A percentile compares a stretch with the other conserved stretches of the same genome.
These are phyloP conservation scores for Lasiosphaeria miniovina DNA, from an alignment of 495 filamentous ascomycete species.

Conservation along the genomic window DNA sequence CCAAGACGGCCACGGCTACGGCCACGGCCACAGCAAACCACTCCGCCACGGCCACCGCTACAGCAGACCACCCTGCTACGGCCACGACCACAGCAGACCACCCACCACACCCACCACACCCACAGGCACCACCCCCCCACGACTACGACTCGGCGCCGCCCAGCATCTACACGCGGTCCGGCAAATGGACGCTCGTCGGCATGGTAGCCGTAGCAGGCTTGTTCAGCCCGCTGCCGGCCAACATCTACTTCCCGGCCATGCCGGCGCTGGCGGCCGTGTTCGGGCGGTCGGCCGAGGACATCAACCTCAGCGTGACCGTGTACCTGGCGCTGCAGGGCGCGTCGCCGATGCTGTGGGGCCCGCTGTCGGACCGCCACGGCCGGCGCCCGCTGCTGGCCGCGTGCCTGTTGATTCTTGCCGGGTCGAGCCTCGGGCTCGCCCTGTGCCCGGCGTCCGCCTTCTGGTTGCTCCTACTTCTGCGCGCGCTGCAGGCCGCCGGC, in stretches of 20 bases:
- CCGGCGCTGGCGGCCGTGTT: constrained; percentile 44
- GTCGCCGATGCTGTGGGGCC: constrained; percentile 21
- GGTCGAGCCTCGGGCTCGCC: neutral
- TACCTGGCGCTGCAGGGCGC: constrained; percentile 1
- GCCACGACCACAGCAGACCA: too few species aligned
- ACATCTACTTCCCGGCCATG: constrained; percentile 63
- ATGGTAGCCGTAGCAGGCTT: neutral
- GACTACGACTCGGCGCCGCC: too few species aligned
- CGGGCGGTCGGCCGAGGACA: constrained; percentile 44
- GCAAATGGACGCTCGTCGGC: neutral
- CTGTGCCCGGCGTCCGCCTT: neutral
- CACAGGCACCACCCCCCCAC: too few species aligned
- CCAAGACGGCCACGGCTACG: too few species aligned
- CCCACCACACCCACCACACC: too few species aligned
- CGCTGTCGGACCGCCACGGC: neutral
- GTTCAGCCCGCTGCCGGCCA: neutral
- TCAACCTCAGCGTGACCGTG: constrained; percentile 54
- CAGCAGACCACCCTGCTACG: too few species aligned
- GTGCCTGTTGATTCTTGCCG: neutral
- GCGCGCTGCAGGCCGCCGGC: neutral
- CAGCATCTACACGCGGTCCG: neutral
- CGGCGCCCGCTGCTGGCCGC: neutral
- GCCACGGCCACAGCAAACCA: too few species aligned
- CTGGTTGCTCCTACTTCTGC: neutral
- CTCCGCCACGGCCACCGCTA: too few species aligned